Percentiles rank a stretch among this genome's conserved stretches.
Evolutionary conservation across 768 basidiomycete species (phyloP).

Genomic region (Boletus barrowsii): DNA sequence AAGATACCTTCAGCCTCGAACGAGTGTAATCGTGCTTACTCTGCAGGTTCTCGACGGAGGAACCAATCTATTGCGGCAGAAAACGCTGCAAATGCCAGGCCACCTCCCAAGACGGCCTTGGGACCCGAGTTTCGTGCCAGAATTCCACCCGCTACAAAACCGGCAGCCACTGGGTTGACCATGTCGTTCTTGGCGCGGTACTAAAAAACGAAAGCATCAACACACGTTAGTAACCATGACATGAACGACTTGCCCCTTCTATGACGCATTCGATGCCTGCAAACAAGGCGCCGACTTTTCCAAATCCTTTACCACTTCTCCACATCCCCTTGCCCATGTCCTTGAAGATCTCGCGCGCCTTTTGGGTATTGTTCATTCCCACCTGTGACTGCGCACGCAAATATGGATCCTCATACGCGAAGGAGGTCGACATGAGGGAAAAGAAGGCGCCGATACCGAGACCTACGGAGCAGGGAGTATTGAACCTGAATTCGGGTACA

Average conservation of each 20-base stretch:
- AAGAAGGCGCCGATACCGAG: conserved; percentile 93
- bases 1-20: conserved; percentile 5
- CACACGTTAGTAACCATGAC: not conserved
- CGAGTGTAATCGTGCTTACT: conserved; percentile 44
- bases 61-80: conserved; percentile 86
- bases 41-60: conserved; percentile 73
- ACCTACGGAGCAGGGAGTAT: conserved; percentile 44
- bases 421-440: conserved; percentile 92
- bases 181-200: conserved; percentile 97
- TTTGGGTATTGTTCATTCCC: conserved; percentile 63
- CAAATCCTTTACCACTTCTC: conserved; percentile 86
- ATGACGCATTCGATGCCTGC: conserved; percentile 96
- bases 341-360: conserved; percentile 80
- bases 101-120: conserved; percentile 83
- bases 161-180: conserved; percentile 83
- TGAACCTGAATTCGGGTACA: conserved; percentile 5
- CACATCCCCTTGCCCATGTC: conserved; percentile 96
- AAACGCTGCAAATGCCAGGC: conserved; percentile 89
- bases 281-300: conserved; percentile 89
- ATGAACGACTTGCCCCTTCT: conserved; percentile 71
- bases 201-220: conserved; percentile 37
- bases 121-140: conserved; percentile 87
- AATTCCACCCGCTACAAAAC: conserved; percentile 85
- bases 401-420: conserved; percentile 92
- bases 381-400: conserved; percentile 60